Base-by-base conservation (phyloP, 2,329 filamentous ascomycete species). In the Arthroderma sp. region DNA sequence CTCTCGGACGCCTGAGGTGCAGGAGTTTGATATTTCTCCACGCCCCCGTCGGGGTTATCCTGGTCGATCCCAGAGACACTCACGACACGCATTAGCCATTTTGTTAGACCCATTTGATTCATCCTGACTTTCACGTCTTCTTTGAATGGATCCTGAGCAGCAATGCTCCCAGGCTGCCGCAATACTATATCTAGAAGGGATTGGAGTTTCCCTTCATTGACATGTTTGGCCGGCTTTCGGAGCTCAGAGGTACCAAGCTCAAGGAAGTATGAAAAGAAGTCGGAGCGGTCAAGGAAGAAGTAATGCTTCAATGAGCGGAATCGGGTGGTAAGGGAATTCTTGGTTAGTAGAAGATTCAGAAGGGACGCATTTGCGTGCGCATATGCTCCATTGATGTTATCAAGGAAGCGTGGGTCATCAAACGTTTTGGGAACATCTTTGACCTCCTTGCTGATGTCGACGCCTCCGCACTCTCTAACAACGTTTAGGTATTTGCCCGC, bases 401-500 rank as follows among this genome's bases (percentile, higher is more conserved):
- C 91, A 53, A 97, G 77, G 67, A 98, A 97, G 25, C 88, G 83
- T 58, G 78, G 84, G 70, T 98, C 93, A 69, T 96, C 91, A 67
- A 98, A 95, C 4, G 88, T 93, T 52, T 82, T 82, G 1, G 93
- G 93, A n/a, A 94, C 86, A 66, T 96, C 88, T 65, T 84, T 82
- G 39, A 91, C 87, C 60, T 86, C 86, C 70, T 93, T 88, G 76
- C 87, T 93, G 58, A 95, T 85, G 71, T 97, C 91, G 49, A 97
- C 90, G 49, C 93, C 93, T 59, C 93, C 93, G 66, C 93, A 98
- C 73, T 98, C 93, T 60, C 93, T 83, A 17, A 98, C 93, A 2
- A 98, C 93, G 64, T 98, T 98, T 55, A 98, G 81, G 68, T 98
- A 98, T 70, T 98, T 98, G 39, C 93, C 93, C 17, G 93, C 93